phyloP scores from a whole-genome alignment of 108 stramenopile species.

The Skeletonema potamos region DNA sequence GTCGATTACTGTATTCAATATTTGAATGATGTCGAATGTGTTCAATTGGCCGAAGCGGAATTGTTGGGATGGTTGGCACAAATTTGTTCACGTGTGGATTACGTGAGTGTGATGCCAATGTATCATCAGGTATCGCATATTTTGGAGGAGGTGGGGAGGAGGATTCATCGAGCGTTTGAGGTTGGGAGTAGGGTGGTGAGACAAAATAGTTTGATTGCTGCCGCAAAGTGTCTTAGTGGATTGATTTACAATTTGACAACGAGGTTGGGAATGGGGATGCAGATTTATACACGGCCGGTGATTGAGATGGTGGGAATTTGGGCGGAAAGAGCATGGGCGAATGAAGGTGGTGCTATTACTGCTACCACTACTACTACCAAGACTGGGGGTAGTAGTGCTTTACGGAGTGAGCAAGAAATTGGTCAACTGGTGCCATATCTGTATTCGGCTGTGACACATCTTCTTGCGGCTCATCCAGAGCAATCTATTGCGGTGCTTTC shows the following conservation, averaged over 20 bases:
- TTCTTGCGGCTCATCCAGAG: constrained; percentile 46
- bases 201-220: constrained; percentile 34
- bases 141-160: constrained; percentile 41
- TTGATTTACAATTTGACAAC: constrained; percentile 32
- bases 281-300: constrained; percentile 50
- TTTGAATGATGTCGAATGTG: constrained; percentile 52
- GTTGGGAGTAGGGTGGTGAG: constrained; percentile 16
- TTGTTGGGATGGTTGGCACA: constrained; percentile 59
- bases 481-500: constrained; percentile 35
- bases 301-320: constrained; percentile 55
- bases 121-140: constrained; percentile 37
- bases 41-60: constrained; percentile 42
- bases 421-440: constrained; percentile 38
- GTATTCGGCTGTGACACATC: constrained; percentile 41
- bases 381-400: background rate
- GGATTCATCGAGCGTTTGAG: constrained; percentile 33
- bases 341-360: background rate
- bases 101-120: constrained; percentile 56
- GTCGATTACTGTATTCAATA: constrained; percentile 59
- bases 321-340: constrained; percentile 40
- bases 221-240: constrained; percentile 26
- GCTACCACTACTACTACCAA: too few species aligned
- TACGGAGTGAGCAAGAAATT: constrained; percentile 27
- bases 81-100: constrained; percentile 64
- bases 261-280: constrained; percentile 57